phyloP scores from a whole-genome alignment of 2,329 filamentous ascomycete genomes.

The Fusarium sp. region DNA sequence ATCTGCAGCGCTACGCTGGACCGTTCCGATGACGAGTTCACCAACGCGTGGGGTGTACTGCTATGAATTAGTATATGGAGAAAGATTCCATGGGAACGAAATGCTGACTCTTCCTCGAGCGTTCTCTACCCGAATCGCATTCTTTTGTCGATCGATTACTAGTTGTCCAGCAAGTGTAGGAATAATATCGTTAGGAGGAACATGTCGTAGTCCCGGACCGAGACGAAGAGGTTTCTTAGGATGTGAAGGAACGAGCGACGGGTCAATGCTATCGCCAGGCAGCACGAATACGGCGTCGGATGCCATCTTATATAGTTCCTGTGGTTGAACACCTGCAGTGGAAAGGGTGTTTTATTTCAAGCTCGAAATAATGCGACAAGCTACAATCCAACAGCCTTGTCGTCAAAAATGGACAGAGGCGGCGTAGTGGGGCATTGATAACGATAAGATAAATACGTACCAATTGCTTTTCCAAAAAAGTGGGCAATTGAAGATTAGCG shows the following conservation, averaged over 20 bases:
- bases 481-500: conserved; percentile 42
- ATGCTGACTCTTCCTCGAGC: conserved; percentile 72
- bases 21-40: conserved; percentile 89
- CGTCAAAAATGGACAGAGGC: conserved; percentile 21
- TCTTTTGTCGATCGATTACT: conserved; percentile 76
- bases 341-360: conserved; percentile 1
- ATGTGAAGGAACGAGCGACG: conserved; percentile 73
- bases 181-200: conserved; percentile 79
- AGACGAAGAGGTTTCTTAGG: conserved; percentile 79
- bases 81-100: background rate
- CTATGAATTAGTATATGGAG: background rate
- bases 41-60: conserved; percentile 83
- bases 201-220: conserved; percentile 84
- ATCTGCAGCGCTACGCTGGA: conserved; percentile 80
- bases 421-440: conserved; percentile 33
- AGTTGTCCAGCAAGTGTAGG: conserved; percentile 75
- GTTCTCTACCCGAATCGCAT: conserved; percentile 80
- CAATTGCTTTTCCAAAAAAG: conserved; percentile 29
- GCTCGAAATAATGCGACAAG: conserved; percentile 31
- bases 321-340: background rate
- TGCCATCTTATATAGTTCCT: conserved; percentile 59
- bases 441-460: conserved; percentile 38
- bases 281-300: conserved; percentile 74
- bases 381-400: conserved; percentile 12
- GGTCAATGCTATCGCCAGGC: conserved; percentile 81